These are phyloP conservation scores for Malassezia furfur DNA, from an alignment of 1,284 basidiomycete genomes.

Conservation along the genomic window DNA sequence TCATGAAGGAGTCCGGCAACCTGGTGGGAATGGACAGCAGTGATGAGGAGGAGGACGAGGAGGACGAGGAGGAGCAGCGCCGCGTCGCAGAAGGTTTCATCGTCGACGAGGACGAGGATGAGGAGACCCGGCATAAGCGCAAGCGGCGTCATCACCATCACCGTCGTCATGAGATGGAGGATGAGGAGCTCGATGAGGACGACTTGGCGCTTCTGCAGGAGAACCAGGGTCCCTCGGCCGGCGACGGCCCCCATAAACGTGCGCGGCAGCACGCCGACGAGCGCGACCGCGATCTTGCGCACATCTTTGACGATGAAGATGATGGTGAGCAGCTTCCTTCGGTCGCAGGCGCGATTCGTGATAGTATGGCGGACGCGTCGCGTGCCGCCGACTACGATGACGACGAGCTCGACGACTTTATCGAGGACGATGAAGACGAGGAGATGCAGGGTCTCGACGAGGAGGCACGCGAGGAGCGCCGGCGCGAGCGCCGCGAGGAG, in stretches of 20 bases:
- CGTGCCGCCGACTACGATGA: constrained; percentile 40
- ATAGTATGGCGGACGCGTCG: constrained; percentile 15
- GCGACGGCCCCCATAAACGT: constrained; percentile 19
- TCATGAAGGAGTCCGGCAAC: constrained; percentile 39
- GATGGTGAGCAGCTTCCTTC: constrained; percentile 52
- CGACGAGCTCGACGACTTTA: constrained; percentile 57
- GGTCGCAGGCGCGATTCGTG: constrained; percentile 29
- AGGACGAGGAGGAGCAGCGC: constrained; percentile 44
- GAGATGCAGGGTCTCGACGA: constrained; percentile 39
- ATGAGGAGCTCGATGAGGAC: constrained; percentile 78
- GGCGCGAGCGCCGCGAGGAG: constrained; percentile 58
- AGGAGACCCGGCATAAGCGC: constrained; percentile 58
- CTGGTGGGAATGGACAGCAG: constrained; percentile 36
- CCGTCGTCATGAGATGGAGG: constrained; percentile 48
- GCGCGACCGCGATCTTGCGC: constrained; percentile 58
- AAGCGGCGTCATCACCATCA: constrained; percentile 19
- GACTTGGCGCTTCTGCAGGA: constrained; percentile 88
- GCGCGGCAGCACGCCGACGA: constrained; percentile 47
- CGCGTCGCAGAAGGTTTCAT: constrained; percentile 46
- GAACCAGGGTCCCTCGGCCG: constrained; percentile 62
- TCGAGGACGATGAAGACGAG: constrained; percentile 60
- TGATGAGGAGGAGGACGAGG: constrained; percentile 43
- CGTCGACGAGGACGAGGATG: constrained; percentile 45
- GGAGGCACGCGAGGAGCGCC: constrained; percentile 61
- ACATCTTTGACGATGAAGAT: constrained; percentile 69